A percentile compares a stretch with the other conserved stretches of the same genome.
Evolutionary conservation across 1,284 basidiomycete genomes (phyloP).

Genomic region (Meira miltonrushii): DNA sequence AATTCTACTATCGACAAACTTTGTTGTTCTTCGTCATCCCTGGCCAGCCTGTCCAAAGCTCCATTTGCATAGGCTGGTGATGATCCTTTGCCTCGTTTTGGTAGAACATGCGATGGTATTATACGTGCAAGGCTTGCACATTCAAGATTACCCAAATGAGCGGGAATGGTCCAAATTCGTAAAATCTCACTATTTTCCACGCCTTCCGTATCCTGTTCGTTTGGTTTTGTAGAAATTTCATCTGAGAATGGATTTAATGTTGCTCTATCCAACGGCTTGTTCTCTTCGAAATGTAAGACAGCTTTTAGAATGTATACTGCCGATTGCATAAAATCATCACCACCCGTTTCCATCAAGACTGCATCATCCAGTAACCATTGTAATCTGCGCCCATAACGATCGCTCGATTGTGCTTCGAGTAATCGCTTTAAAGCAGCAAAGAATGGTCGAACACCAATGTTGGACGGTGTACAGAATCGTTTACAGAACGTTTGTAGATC

Average conservation of each 20-base stretch:
- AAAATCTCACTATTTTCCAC: not conserved
- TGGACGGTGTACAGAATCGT: not conserved
- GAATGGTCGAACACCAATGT: not conserved
- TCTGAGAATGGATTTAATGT: too few relatives aligned
- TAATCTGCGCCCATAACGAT: not conserved
- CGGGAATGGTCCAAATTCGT: not conserved
- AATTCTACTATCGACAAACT: not conserved
- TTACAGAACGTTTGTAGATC: not conserved
- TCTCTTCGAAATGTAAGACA: not conserved
- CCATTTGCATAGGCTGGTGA: too few relatives aligned
- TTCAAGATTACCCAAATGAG: not conserved
- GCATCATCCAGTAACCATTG: constrained; percentile 6
- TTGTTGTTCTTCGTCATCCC: not conserved
- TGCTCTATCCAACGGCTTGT: too few relatives aligned
- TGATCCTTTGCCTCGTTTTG: not conserved
- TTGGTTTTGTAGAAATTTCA: too few relatives aligned
- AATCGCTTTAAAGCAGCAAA: constrained; percentile 1
- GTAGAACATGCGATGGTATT: not conserved
- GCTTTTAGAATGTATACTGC: not conserved
- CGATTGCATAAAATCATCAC: not conserved
- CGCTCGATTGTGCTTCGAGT: not conserved
- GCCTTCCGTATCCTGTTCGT: too few relatives aligned
- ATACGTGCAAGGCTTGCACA: not conserved
- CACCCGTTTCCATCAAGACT: constrained; percentile 2
- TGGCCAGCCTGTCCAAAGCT: not conserved